Evolutionary conservation across 2,329 filamentous ascomycete species (phyloP).

Genomic region (Diatrype stigma): DNA sequence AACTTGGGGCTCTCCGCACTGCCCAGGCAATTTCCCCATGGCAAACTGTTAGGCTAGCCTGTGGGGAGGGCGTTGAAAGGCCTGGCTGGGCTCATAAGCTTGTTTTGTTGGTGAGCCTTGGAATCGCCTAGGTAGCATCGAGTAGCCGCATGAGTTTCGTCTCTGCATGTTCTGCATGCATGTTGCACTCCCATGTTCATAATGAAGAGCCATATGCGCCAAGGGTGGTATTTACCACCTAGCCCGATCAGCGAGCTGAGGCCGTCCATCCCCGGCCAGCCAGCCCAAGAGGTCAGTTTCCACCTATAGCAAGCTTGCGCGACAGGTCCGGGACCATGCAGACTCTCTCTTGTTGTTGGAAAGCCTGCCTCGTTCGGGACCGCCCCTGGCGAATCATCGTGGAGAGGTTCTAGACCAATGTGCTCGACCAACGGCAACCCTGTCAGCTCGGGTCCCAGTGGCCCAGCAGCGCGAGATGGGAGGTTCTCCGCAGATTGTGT

Average conservation of each 20-base stretch:
- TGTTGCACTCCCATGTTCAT: not conserved
- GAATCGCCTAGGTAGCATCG: no score
- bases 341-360: not conserved
- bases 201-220: not conserved
- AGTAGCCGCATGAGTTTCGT: no score
- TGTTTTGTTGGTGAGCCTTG: no score
- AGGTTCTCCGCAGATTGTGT: not conserved
- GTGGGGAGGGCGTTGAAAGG: not conserved
- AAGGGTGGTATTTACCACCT: not conserved
- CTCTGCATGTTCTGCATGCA: no score
- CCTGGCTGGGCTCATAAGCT: no score
- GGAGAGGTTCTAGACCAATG: no score
- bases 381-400: conserved; percentile 7
- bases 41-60: not conserved
- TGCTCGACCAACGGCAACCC: not conserved
- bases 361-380: conserved; percentile 2
- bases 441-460: not conserved
- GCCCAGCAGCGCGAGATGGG: not conserved
- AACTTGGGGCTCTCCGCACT: not conserved
- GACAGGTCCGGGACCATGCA: not conserved
- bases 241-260: not conserved
- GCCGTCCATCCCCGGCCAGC: not conserved
- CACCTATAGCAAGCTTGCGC: conserved; percentile 14
- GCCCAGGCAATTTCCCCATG: not conserved
- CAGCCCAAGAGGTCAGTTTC: conserved; percentile 2